Evolutionary conservation across 2,329 filamentous ascomycete genomes (phyloP), one percentile per base, ranked within the genome.

Genomic region (Fusarium temperatum): DNA sequence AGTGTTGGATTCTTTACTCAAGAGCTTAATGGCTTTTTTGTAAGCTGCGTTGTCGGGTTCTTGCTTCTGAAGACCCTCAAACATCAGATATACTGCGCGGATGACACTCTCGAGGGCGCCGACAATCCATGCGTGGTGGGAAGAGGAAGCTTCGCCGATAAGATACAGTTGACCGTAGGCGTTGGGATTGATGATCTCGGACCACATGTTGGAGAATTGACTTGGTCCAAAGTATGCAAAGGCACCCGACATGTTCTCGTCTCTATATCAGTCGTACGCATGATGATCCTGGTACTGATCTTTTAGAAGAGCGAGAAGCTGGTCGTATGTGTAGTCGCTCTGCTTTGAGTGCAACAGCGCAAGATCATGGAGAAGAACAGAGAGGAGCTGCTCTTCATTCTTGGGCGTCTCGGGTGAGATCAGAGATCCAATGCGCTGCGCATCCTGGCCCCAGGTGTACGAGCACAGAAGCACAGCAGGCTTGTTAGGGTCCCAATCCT

Each of bases 161-260:
- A 77, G 48, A 6, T 76, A 75, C 3, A 77, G 18, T 17, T 77
- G 68, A 4, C 75, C 73, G 12, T 63, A 77, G 1, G 74, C 56
- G 24, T 77, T 75, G 18, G 75, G 73, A 66, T 77, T 76, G 42
- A 70, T 75, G 6, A 77, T 73, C 11, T 77, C 71, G 2, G 68
- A 47, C 73, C 75, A 77, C 75, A 76, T 77, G 4, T 77, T 75
- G 36, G 70, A 75, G 36, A 76, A 77, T 2, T 77, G 75, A 0
- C 71, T 45, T 0, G 75, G 75, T 0, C 75, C 72, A 15, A 76
- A 77, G 42, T 76, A 77, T 4, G 73, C 75, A 9, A 77, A 77
- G 0, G 75, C 75, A 6, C 75, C 75, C 0, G 75, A 74, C 75
- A 76, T 76, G 8, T 77, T 63, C 35, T 73, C 56, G 26, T 77